Percentiles rank a stretch among this genome's conserved stretches.
These are phyloP conservation scores for Leishmania turanica DNA, from an alignment of 208 protist species.

Conservation along the genomic window DNA sequence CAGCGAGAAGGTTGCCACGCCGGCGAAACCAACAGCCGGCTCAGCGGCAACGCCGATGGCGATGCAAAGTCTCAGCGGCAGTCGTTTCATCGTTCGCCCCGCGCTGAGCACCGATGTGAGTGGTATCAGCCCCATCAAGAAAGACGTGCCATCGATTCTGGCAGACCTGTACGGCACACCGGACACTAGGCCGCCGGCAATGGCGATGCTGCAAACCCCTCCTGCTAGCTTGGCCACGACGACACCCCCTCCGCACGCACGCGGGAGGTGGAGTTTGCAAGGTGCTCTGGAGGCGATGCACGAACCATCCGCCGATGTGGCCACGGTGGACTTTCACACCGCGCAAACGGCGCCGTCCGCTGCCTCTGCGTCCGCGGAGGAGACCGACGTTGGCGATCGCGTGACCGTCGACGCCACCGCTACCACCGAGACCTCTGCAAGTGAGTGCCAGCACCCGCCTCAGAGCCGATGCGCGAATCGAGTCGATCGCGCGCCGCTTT, in stretches of 20 bases:
- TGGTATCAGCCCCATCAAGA: constrained; percentile 51
- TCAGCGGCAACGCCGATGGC: neutral
- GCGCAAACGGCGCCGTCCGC: constrained; percentile 16
- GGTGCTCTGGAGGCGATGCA: neutral
- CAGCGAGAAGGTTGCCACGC: neutral
- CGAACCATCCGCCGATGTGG: neutral
- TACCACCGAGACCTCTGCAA: neutral
- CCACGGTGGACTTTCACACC: constrained; percentile 15
- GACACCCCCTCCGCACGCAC: neutral
- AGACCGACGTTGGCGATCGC: neutral
- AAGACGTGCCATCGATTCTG: constrained; percentile 39
- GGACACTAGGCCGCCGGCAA: neutral
- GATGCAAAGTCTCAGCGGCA: neutral
- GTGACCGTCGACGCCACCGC: neutral
- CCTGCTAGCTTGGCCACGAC: neutral
- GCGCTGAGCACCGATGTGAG: constrained; percentile 37
- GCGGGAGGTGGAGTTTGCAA: neutral
- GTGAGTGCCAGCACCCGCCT: neutral
- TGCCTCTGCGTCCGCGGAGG: neutral
- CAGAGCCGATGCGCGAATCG: too few species aligned
- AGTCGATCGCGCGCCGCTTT: neutral
- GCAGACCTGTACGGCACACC: constrained; percentile 39
- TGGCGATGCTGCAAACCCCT: neutral
- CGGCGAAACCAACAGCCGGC: neutral
- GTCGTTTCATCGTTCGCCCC: constrained; percentile 11